Evolutionary conservation across 1,139 yeast genomes (phyloP).

Genomic region (Protomyces gravidus): DNA sequence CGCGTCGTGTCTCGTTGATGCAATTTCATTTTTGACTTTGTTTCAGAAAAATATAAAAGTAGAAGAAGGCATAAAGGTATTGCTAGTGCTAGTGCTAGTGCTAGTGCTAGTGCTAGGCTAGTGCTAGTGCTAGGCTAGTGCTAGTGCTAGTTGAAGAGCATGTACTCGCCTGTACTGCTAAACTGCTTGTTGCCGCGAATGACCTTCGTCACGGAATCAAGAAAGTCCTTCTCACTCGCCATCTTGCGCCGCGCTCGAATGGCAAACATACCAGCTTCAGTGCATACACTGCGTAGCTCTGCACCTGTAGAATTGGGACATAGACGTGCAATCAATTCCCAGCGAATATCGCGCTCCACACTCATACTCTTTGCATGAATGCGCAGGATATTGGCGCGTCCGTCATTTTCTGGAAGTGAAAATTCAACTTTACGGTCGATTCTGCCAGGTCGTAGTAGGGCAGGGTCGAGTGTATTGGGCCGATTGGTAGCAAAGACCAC

Average conservation of each 20-base stretch:
- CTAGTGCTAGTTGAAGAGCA: conserved; percentile 28
- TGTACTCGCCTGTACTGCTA: conserved; percentile 59
- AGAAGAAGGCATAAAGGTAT: no score
- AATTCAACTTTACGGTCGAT: conserved; percentile 97
- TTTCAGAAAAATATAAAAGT: no score
- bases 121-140: no score
- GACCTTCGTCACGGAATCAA: conserved; percentile 95
- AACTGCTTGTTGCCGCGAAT: conserved; percentile 97
- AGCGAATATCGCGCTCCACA: conserved; percentile 91
- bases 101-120: no score
- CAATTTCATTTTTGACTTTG: no score
- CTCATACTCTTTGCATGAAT: conserved; percentile 96
- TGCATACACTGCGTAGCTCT: conserved; percentile 90
- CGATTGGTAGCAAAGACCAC: conserved; percentile 99
- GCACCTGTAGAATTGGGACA: conserved; percentile 99
- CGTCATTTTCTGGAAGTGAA: conserved; percentile 91
- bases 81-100: no score
- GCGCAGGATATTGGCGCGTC: conserved; percentile 93
- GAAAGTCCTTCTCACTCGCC: conserved; percentile 94
- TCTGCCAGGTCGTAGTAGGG: conserved; percentile 95
- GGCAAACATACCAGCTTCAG: conserved; percentile 99
- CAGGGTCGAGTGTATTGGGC: conserved; percentile 97
- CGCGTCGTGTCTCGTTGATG: no score
- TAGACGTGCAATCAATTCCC: conserved; percentile 94
- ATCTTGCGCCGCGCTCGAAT: conserved; percentile 97